These are phyloP conservation scores for Phytophthora crassamura DNA, from an alignment of 352 stramenopile genomes.

Conservation along the genomic window DNA sequence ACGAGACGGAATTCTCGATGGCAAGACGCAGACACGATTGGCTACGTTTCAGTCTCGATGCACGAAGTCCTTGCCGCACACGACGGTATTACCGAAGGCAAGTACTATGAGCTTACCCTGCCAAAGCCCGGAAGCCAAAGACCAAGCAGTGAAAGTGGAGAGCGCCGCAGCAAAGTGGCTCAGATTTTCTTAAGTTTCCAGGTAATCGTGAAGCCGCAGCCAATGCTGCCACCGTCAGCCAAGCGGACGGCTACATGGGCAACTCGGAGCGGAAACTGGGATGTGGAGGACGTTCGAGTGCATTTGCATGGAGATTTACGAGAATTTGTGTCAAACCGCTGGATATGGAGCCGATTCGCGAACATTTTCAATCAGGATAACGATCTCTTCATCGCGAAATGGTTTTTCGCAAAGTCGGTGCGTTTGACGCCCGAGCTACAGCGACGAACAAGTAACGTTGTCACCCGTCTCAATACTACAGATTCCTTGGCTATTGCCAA, in stretches of 20 bases:
- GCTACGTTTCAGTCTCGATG: constrained; percentile 48
- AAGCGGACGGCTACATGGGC: constrained; percentile 24
- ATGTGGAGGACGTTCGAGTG: constrained; percentile 42
- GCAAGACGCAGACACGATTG: constrained; percentile 41
- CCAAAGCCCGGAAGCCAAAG: constrained; percentile 7
- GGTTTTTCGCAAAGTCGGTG: constrained; percentile 49
- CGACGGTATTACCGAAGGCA: constrained; percentile 23
- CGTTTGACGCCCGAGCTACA: constrained; percentile 29
- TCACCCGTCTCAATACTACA: constrained; percentile 16
- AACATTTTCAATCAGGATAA: constrained; percentile 47
- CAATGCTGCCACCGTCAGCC: constrained; percentile 2
- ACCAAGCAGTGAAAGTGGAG: background rate
- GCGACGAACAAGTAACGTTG: constrained; percentile 19
- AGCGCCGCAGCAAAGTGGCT: background rate
- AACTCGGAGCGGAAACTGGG: constrained; percentile 51
- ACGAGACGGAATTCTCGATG: constrained; percentile 23
- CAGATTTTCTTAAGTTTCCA: constrained; percentile 44
- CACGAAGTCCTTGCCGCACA: constrained; percentile 43
- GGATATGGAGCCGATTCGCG: constrained; percentile 71
- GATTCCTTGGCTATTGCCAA: constrained; percentile 26
- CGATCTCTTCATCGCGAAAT: constrained; percentile 53
- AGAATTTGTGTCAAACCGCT: constrained; percentile 49
- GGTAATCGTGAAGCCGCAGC: constrained; percentile 30
- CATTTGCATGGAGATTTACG: constrained; percentile 63
- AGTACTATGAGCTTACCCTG: constrained; percentile 32